phyloP scores from a whole-genome alignment of 257 asterid genomes.

The Euphrasia confusa region DNA sequence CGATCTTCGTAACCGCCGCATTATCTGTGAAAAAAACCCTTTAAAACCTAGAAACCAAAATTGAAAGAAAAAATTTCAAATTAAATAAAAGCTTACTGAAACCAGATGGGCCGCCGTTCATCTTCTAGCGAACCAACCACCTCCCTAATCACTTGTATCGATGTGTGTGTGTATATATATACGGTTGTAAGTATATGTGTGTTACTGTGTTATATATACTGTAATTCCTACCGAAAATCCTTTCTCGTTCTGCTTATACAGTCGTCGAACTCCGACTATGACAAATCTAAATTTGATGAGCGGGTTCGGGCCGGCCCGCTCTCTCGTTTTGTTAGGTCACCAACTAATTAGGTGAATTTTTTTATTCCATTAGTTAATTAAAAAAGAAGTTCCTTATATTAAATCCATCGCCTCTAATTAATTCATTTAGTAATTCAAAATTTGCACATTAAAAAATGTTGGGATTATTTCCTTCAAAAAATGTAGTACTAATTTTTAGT shows the following conservation, averaged over 20 bases:
- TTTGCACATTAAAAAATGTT: too few species aligned
- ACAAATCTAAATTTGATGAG: conserved; percentile 20
- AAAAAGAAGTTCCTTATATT: too few species aligned
- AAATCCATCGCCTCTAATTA: too few species aligned
- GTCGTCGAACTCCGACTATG: conserved; percentile 31
- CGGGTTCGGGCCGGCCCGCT: conserved; percentile 29
- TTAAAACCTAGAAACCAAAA: neutral
- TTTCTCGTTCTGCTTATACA: conserved; percentile 18
- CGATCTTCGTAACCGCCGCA: conserved; percentile 78
- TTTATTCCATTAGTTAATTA: too few species aligned
- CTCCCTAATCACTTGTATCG: conserved; percentile 5
- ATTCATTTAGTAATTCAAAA: too few species aligned
- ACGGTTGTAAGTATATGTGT: conserved; percentile 21
- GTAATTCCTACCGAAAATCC: neutral
- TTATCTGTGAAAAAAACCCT: conserved; percentile 42
- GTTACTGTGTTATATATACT: too few species aligned
- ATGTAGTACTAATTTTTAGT: too few species aligned
- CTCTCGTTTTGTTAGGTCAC: neutral
- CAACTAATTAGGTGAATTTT: too few species aligned
- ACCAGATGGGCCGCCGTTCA: conserved; percentile 31
- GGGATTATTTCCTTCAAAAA: too few species aligned
- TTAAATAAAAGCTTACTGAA: neutral
- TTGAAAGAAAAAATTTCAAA: neutral
- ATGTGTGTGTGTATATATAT: too few species aligned
- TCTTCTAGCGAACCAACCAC: conserved; percentile 56